Percentiles rank a stretch among this genome's conserved stretches.
Evolutionary conservation across 2,329 filamentous ascomycete species (phyloP).

Genomic region (Aureobasidium sp.): DNA sequence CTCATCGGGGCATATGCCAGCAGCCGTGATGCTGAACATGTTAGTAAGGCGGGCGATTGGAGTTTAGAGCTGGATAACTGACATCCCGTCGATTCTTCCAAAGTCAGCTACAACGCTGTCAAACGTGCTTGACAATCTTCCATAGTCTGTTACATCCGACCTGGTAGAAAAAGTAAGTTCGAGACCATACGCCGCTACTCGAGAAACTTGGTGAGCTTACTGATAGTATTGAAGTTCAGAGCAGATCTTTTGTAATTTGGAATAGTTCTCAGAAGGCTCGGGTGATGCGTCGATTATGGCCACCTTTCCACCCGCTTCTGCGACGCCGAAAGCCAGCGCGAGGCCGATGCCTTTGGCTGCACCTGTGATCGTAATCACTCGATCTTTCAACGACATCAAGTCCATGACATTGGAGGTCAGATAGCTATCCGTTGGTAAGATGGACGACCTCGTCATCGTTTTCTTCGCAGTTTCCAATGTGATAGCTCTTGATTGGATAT

Average conservation of each 20-base stretch:
- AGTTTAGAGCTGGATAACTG: no score
- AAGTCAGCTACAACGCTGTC: slow-evolving; percentile 14
- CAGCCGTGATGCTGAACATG: slow-evolving; percentile 19
- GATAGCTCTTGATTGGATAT: not conserved
- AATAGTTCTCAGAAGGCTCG: slow-evolving; percentile 14
- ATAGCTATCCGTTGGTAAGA: slow-evolving; percentile 8
- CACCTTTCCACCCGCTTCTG: slow-evolving; percentile 33
- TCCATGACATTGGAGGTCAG: slow-evolving; percentile 14
- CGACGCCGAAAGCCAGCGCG: slow-evolving; percentile 32
- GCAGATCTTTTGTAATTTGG: slow-evolving; percentile 5
- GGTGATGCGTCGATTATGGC: slow-evolving; percentile 30
- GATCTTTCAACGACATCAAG: slow-evolving; percentile 23
- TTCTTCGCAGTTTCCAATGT: not conserved
- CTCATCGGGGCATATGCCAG: slow-evolving; percentile 22
- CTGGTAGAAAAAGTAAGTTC: not conserved
- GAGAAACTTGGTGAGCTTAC: no score
- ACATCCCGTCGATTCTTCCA: slow-evolving; percentile 21
- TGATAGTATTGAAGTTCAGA: slow-evolving; percentile 17
- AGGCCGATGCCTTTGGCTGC: slow-evolving; percentile 34
- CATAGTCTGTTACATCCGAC: slow-evolving; percentile 22
- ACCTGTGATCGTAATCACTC: slow-evolving; percentile 32
- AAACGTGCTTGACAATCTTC: slow-evolving; percentile 17
- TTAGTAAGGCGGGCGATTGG: no score
- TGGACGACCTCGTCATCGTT: not conserved
- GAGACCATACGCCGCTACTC: no score